Base-by-base conservation (phyloP, 1,284 basidiomycete genomes). In the Rugosomyces carneus region DNA sequence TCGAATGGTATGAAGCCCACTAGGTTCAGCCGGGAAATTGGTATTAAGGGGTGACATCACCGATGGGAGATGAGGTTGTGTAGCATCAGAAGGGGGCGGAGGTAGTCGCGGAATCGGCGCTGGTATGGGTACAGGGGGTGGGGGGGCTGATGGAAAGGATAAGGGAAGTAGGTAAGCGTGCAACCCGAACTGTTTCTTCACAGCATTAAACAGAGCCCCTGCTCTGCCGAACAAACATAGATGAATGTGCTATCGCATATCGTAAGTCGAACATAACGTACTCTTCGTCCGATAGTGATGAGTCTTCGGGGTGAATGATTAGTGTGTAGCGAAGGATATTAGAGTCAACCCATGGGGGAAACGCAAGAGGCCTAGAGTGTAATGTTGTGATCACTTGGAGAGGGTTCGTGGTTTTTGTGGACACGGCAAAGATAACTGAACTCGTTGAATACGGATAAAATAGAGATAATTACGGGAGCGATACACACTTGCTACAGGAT, bases 111-210 rank as follows among this genome's bases (percentile, higher is more conserved):
- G 86, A n/a, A 76, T 65, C 0, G 75, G 68, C 9, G 74, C 65
- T 9, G 84, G 82, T 0, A 88, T 75, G 0, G 81, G 74, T 2
- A 89, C 77, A 6, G 82, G 78, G 13, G 75, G 63, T 1, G 84
- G 81, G 0, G 75, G 71, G 10, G 80, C 71, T 23, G 70, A 70
- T 10, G 85, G 81, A 18, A 89, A 66, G 18, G 66, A 60, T 5
- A 90, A 68, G 10, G 75, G 63, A 40, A 90, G 74, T 3, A 90
- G 69, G 60, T 82, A 85, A 39, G 75, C 77, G 56, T 90, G 79
- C 11, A 88, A 65, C 13, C 86, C 87, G 61, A 79, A 85, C 59
- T 89, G 87, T 58, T 86, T 89, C 72, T 84, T 90, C 44, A 85
- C 80, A 1, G 87, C 87, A 57, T 89, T 90, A 60, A 80, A 83